Conservation (phyloP, 2,329 filamentous ascomycete species). For the Paracamarosporium sp. region DNA sequence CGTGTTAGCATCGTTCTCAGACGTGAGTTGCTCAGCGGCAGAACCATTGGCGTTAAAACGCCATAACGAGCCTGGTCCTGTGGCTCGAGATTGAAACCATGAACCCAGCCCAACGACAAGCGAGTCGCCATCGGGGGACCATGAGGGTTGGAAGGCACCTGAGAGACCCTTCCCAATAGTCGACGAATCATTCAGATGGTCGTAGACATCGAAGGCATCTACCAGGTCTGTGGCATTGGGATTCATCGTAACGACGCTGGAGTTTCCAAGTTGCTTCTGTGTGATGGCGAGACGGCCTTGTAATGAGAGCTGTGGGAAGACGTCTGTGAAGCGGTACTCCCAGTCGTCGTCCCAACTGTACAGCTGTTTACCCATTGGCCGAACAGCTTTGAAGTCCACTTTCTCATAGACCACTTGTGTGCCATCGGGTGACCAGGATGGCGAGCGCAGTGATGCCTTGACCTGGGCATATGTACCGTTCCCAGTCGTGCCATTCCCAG, state of each 20-base stretch:
- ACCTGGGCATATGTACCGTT: background rate
- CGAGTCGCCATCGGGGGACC: constrained; percentile 47
- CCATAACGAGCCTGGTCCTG: constrained; percentile 26
- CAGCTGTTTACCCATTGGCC: constrained; percentile 45
- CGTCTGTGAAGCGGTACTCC: constrained; percentile 54
- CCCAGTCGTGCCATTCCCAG: background rate
- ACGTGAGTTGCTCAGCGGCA: constrained; percentile 40
- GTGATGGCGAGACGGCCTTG: constrained; percentile 43
- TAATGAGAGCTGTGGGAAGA: constrained; percentile 47
- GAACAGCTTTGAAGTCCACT: constrained; percentile 31
- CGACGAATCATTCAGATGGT: constrained; percentile 22
- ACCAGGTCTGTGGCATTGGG: constrained; percentile 33
- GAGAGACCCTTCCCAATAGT: constrained; percentile 33
- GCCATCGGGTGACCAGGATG: constrained; percentile 47
- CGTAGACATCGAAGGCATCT: constrained; percentile 32
- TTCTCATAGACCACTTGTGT: constrained; percentile 27
- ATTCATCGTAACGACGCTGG: constrained; percentile 44
- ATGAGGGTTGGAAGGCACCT: constrained; percentile 52
- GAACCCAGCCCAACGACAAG: constrained; percentile 49
- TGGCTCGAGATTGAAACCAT: constrained; percentile 49
- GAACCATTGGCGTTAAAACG: constrained; percentile 32
- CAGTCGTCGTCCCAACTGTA: constrained; percentile 50
- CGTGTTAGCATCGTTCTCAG: constrained; percentile 40
- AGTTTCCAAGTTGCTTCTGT: constrained; percentile 50
- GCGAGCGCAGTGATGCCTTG: constrained; percentile 18